Conservation (phyloP, 108 stramenopile species). For the Parietichytrium sp. region DNA sequence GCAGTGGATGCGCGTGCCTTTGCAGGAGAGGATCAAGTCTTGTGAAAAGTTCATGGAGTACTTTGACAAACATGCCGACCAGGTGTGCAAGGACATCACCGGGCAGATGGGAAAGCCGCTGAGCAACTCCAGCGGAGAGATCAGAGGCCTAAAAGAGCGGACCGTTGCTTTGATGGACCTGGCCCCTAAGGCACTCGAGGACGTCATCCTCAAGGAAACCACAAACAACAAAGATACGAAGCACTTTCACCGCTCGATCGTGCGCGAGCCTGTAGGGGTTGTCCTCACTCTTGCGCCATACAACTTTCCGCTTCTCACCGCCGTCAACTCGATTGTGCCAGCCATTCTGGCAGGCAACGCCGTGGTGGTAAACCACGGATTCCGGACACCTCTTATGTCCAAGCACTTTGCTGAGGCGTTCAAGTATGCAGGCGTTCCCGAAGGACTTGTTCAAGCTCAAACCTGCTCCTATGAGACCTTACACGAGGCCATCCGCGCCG, state of each 20-base stretch:
- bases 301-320: constrained; percentile 41
- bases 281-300: constrained; percentile 38
- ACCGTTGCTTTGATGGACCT: not conserved
- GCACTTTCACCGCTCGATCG: constrained; percentile 21
- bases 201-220: not conserved
- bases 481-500: not conserved
- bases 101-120: constrained; percentile 40
- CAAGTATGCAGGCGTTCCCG: not conserved
- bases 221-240: not conserved
- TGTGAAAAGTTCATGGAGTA: not conserved
- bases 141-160: not conserved
- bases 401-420: constrained; percentile 22
- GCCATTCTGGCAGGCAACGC: constrained; percentile 37
- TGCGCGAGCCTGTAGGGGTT: constrained; percentile 32
- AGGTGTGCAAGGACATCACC: not conserved
- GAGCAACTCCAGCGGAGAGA: not conserved
- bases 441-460: not conserved
- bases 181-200: not conserved
- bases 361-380: constrained; percentile 29
- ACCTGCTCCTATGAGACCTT: not conserved
- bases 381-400: constrained; percentile 31
- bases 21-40: not conserved
- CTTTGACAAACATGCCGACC: not conserved
- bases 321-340: constrained; percentile 35
- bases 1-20: not conserved